phyloP scores from a whole-genome alignment of 352 stramenopile genomes.

The Phytophthora tubulina region DNA sequence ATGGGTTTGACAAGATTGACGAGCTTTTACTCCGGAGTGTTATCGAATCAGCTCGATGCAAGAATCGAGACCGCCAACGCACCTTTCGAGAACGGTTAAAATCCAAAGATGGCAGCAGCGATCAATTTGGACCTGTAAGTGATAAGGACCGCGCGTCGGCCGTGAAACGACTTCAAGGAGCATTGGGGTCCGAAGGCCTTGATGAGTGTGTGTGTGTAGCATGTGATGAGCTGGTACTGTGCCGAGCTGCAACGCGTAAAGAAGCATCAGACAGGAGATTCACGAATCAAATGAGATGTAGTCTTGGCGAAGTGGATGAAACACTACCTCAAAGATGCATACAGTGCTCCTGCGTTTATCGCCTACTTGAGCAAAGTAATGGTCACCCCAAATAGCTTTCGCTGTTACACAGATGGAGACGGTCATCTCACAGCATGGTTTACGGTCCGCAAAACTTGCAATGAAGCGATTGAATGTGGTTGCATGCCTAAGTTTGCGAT shows the following conservation, averaged over 20 bases:
- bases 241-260: background rate
- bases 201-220: background rate
- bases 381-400: conserved; percentile 26
- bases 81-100: too few relatives aligned
- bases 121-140: background rate
- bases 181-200: background rate
- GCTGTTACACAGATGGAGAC: background rate
- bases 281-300: conserved; percentile 3
- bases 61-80: too few relatives aligned
- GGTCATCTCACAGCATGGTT: conserved; percentile 2
- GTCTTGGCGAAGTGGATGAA: background rate
- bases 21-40: too few relatives aligned
- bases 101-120: too few relatives aligned
- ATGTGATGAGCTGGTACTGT: background rate
- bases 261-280: conserved; percentile 10
- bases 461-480: conserved; percentile 1
- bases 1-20: too few relatives aligned
- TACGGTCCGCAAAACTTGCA: background rate
- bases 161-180: background rate
- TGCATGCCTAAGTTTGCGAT: conserved; percentile 7
- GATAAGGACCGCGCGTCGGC: background rate
- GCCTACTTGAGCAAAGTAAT: background rate
- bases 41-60: too few relatives aligned
- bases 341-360: background rate
- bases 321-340: conserved; percentile 1